Base-by-base conservation (phyloP, 2,329 filamentous ascomycete species). In the Phialemoniopsis sp. region DNA sequence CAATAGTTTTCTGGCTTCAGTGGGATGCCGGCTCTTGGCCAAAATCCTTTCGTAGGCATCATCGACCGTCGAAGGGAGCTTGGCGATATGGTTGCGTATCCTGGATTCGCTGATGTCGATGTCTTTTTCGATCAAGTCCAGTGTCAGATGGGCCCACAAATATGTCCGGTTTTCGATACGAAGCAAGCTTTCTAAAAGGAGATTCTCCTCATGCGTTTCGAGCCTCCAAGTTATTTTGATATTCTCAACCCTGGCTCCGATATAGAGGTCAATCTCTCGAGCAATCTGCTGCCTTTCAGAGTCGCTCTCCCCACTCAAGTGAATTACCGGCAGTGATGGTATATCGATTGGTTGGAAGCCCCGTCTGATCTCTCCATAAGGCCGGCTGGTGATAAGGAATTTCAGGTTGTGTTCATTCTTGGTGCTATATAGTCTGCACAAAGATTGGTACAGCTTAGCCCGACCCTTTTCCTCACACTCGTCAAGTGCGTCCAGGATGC, bases 41-140 rank as follows among this genome's bases (percentile, higher is more conserved):
- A 68, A 46, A 14, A 68, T 63, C 10, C 47, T 50, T 9, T 62
- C 49, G 42, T 68, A 66, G 33, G 58, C 58, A 10, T 53, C 51
- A 29, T 58, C 39, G 9, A 62, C 39, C 18, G 43, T 53, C 6
- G 13, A 36, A 1, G 59, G 57, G 5, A 57, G 31, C 4, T 48
- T 41, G 12, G n/a, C n/a, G n/a, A n/a, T n/a, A n/a, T n/a, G n/a
- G n/a, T n/a, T n/a, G n/a, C n/a, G n/a, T n/a, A n/a, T n/a, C n/a
- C n/a, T n/a, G n/a, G n/a, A n/a, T n/a, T n/a, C n/a, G n/a, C n/a
- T n/a, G n/a, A n/a, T n/a, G n/a, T n/a, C n/a, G n/a, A n/a, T n/a
- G n/a, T n/a, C n/a, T n/a, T 47, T 31, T 19, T 45, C 42, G 19
- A 57, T 35, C 3, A 36, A 31, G 10, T 43, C 30, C 8, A 58